Base-by-base conservation (phyloP, 306 rosid genomes). In the Morella rubra region DNA sequence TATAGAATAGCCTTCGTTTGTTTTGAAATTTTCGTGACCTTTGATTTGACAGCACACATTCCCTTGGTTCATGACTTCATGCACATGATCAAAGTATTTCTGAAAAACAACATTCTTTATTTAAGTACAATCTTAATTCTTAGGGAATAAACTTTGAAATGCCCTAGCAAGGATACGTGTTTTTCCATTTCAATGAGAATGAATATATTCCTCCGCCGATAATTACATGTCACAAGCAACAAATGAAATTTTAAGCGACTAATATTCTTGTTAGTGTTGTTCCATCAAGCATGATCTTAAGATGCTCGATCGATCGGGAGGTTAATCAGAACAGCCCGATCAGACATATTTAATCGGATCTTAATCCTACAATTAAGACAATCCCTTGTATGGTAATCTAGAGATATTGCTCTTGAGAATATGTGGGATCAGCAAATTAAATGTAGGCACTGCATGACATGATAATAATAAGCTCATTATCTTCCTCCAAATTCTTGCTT, bases 181-280 rank as follows among this genome's bases (percentile, higher is more conserved):
- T 76, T 42, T 55, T 32, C 73, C 81, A 59, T 56, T 46, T 70
- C 62, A 55, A 82, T 53, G 46, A 82, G 77, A 80, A 54, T 67
- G 90, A 77, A 90, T 80, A 85, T 87, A 79, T 84, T 87, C 91
- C 68, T 44, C 59, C 45, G 73, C 77, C 46, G 54, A 40, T 46
- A 74, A 69, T 51, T 68, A 69, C 54, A 77, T 72, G 71, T 49
- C 66, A 52, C 53, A 79, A 83, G 75, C 81, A 81, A 78, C 81
- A 81, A 78, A 83, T 85, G 77, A 72, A 61, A 60, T 81, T 71
- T 73, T 67, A 53, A 24, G 77, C 72, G 55, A 78, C 77, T 71
- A 47, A 71, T 71, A 87, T 79, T 86, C 84, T 64, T 50, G 20
- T 61, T 73, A 60, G 77, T 67, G 76, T 77, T 72, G 74, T 82